Evolutionary conservation across 306 rosid species (phyloP), one percentile per base, ranked within the genome.

Genomic region (Casuarina cunninghamiana): DNA sequence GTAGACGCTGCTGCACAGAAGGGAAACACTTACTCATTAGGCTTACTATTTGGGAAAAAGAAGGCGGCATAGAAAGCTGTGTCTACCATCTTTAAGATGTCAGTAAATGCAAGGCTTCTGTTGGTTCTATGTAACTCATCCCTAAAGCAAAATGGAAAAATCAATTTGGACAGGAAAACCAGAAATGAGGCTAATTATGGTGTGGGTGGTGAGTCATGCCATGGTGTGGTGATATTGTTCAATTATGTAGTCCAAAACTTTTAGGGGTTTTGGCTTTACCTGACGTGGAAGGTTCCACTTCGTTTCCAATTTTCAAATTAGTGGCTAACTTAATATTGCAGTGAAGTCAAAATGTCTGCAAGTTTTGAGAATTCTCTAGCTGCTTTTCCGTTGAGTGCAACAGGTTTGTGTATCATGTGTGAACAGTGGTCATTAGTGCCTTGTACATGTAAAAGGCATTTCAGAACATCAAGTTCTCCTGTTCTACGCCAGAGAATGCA

Each of bases 1-100:
- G 97, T 92, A 15, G 96, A 89, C 82, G 98, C 85, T 53, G 97
- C 97, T 48, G 89, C 86, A n/a, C 71, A 81, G 72, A 92, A 95
- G 82, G 93, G 93, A 19, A 89, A 79, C 87, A 78, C 92, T 4
- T 95, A 95, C 66, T 95, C 98, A 5, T 44, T 87, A 79, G 80
- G 95, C 88, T 82, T 95, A 65, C 83, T 92, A 16, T 79, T 95
- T 48, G 93, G 93, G 61, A 92, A 86, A 82, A 89, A 83, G 62
- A 95, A 95, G 90, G 82, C 90, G 32, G 43, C 71, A n/a, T 88
- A 66, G 49, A 41, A 41, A 17, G 71, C 71, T 66, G 7, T 10
- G 50, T 66, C 49, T 42, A 66, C 71, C 48, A 66, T 66, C 15
- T 3, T 15, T 17, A 42, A 7, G 42, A 15, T 7, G 26, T 16